Evolutionary conservation across 176 grass and related monocot genomes (phyloP).

Genomic region (Cymbopogon citratus): DNA sequence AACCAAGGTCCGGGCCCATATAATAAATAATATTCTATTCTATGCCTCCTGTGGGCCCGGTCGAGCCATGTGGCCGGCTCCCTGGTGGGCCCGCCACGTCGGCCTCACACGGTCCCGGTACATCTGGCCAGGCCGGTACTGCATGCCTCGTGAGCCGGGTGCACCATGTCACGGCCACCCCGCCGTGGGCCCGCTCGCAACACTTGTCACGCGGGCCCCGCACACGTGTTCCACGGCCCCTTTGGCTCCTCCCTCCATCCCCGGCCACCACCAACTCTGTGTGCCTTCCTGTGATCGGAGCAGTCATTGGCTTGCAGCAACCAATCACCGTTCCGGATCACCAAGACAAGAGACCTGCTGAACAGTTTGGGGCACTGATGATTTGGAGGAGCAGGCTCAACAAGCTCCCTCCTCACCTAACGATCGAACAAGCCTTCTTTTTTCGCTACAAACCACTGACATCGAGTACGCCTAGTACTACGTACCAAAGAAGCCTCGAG

Average conservation of each 20-base stretch:
- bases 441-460: background rate
- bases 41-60: background rate
- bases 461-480: background rate
- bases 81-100: background rate
- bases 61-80: background rate
- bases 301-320: background rate
- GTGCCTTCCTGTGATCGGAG: background rate
- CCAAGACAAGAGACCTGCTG: background rate
- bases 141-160: background rate
- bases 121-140: background rate
- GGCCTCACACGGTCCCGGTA: background rate
- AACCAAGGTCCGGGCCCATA: background rate
- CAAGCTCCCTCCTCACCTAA: background rate
- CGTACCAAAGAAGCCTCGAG: background rate
- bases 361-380: background rate
- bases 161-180: background rate
- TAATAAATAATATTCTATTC: background rate
- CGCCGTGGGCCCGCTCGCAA: background rate
- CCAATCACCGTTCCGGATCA: background rate
- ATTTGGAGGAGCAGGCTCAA: background rate
- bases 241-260: background rate
- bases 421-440: background rate
- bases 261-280: background rate
- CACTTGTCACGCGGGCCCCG: background rate
- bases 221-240: slow-evolving; percentile 3